Percentiles rank a stretch among this genome's conserved stretches.
These are phyloP conservation scores for Quercus dentata DNA, from an alignment of 306 rosid genomes.

Conservation along the genomic window DNA sequence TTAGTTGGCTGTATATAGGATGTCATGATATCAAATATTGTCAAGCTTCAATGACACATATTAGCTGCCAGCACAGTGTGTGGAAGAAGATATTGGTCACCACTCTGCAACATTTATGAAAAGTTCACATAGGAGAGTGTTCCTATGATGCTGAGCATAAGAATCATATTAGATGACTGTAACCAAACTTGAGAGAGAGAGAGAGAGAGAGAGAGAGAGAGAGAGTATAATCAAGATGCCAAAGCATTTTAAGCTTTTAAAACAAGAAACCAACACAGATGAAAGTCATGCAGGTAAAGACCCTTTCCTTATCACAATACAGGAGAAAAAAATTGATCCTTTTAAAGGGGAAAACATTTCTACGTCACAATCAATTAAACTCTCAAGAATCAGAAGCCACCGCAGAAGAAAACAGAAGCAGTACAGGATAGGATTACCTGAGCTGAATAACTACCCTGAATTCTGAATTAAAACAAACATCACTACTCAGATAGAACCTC, in stretches of 20 bases:
- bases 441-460: background rate
- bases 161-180: background rate
- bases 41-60: constrained; percentile 20
- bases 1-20: constrained; percentile 20
- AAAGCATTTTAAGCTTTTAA: background rate
- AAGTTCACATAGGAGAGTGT: constrained; percentile 13
- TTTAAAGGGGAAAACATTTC: background rate
- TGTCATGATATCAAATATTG: constrained; percentile 24
- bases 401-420: background rate
- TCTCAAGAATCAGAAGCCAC: background rate
- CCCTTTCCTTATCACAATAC: background rate
- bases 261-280: background rate
- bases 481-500: background rate
- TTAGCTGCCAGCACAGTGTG: constrained; percentile 15
- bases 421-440: background rate
- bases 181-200: background rate
- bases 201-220: background rate
- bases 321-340: background rate
- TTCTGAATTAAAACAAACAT: background rate
- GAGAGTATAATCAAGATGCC: background rate
- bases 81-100: constrained; percentile 1
- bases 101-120: constrained; percentile 6
- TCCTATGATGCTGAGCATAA: background rate
- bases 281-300: background rate
- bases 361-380: background rate